Evolutionary conservation across 176 grass and related monocot species (phyloP).

Genomic region (Eremochloa ophiuroides): DNA sequence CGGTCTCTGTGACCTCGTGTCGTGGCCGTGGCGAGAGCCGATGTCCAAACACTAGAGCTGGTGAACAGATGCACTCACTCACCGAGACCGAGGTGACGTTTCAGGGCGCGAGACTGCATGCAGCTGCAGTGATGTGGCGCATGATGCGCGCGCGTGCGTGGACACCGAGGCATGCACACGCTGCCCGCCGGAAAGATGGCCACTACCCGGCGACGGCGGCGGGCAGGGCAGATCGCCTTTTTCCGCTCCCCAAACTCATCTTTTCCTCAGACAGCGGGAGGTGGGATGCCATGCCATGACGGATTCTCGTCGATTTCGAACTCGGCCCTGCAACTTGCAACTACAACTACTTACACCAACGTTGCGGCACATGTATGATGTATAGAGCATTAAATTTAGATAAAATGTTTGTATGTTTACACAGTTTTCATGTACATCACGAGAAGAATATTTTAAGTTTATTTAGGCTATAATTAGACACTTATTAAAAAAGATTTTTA

Average conservation of each 20-base stretch:
- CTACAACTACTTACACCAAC: too few species aligned
- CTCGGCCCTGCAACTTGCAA: too few species aligned
- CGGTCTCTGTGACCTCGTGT: neutral
- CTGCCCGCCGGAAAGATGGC: too few species aligned
- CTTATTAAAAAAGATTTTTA: too few species aligned
- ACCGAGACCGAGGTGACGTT: conserved; percentile 17
- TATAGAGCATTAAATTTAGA: too few species aligned
- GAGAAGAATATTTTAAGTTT: too few species aligned
- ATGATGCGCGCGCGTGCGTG: neutral
- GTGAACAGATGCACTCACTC: neutral
- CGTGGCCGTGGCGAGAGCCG: neutral
- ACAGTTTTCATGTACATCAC: too few species aligned
- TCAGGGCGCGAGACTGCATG: neutral
- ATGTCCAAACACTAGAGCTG: neutral
- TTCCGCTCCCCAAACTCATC: neutral
- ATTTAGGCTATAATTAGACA: too few species aligned
- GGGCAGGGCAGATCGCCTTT: neutral
- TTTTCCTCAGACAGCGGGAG: neutral
- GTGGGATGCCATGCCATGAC: neutral
- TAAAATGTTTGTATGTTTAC: too few species aligned
- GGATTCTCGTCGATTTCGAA: neutral
- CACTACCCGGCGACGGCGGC: too few species aligned
- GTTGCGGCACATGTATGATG: too few species aligned
- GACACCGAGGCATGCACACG: neutral
- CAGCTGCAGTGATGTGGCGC: neutral